A percentile compares a stretch with the other conserved stretches of the same genome.
These are phyloP conservation scores for Encephalitozoon cuniculi DNA, from an alignment of 371 early-diverging fungal genomes.

Conservation along the genomic window DNA sequence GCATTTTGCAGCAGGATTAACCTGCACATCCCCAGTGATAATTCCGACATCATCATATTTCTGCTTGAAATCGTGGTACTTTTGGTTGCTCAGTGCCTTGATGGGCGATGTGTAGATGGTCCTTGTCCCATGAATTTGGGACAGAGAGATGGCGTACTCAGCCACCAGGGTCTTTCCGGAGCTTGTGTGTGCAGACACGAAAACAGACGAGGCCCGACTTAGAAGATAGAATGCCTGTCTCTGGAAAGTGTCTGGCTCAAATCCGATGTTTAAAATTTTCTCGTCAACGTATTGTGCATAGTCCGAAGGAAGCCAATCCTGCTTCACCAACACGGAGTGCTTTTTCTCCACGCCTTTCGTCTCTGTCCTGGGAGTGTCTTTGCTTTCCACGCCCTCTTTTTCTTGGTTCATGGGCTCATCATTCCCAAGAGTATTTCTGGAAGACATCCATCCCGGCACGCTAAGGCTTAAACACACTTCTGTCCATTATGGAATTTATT, in stretches of 20 bases:
- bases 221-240: constrained; percentile 89
- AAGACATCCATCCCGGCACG: too few species aligned
- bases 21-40: constrained; percentile 94
- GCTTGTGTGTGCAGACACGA: constrained; percentile 97
- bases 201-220: constrained; percentile 81
- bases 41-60: constrained; percentile 84
- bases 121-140: constrained; percentile 61
- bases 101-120: constrained; percentile 98
- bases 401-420: neutral
- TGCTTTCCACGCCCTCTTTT: too few species aligned
- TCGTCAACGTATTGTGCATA: constrained; percentile 32
- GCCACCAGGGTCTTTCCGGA: constrained; percentile 99
- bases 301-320: constrained; percentile 35
- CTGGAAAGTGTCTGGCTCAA: constrained; percentile 93
- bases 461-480: too few species aligned
- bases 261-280: constrained; percentile 58
- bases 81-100: constrained; percentile 96
- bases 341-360: neutral
- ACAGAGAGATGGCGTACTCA: constrained; percentile 88
- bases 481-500: neutral
- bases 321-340: neutral
- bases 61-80: constrained; percentile 83
- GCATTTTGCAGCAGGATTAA: constrained; percentile 82
- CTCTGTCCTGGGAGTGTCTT: neutral
- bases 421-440: neutral